These are phyloP conservation scores for Paecilomyces fulvus DNA, from an alignment of 2,329 filamentous ascomycete genomes.

Conservation along the genomic window DNA sequence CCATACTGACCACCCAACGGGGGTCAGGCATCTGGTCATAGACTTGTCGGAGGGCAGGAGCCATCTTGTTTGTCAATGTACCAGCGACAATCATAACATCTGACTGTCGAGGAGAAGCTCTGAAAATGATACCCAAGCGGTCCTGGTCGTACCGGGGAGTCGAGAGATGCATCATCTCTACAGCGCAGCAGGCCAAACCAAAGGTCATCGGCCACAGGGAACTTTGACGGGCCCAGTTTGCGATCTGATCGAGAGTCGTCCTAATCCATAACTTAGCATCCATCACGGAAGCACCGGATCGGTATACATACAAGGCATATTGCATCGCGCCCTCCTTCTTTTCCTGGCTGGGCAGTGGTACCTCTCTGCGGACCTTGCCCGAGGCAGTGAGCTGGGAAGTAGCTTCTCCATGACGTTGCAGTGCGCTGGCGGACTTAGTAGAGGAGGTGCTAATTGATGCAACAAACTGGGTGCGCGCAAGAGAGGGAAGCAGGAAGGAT, in stretches of 20 bases:
- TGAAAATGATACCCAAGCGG: conserved; percentile 79
- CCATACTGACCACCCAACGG: conserved; percentile 81
- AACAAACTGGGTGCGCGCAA: conserved; percentile 26
- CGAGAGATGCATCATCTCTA: conserved; percentile 93
- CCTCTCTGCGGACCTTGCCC: conserved; percentile 39
- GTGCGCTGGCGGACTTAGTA: conserved; percentile 33
- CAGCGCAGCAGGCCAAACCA: conserved; percentile 79
- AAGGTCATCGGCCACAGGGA: conserved; percentile 92
- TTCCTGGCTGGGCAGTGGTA: conserved; percentile 42
- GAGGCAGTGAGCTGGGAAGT: conserved; percentile 29
- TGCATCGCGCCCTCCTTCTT: conserved; percentile 44
- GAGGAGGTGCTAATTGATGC: conserved; percentile 36
- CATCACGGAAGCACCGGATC: background rate
- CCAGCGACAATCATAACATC: conserved; percentile 89
- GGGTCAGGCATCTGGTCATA: conserved; percentile 96
- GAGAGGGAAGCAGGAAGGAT: conserved; percentile 18
- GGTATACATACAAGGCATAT: conserved; percentile 39
- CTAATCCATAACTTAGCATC: conserved; percentile 11
- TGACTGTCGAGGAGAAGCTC: conserved; percentile 73
- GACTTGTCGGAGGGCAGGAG: conserved; percentile 75
- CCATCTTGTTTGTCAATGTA: conserved; percentile 91
- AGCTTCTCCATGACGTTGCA: conserved; percentile 27
- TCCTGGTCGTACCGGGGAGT: conserved; percentile 88
- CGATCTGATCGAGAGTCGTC: conserved; percentile 56
- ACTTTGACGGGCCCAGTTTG: conserved; percentile 82